These are phyloP conservation scores for Adansonia rubrostipa DNA, from an alignment of 441 rosid genomes.

Conservation along the genomic window DNA sequence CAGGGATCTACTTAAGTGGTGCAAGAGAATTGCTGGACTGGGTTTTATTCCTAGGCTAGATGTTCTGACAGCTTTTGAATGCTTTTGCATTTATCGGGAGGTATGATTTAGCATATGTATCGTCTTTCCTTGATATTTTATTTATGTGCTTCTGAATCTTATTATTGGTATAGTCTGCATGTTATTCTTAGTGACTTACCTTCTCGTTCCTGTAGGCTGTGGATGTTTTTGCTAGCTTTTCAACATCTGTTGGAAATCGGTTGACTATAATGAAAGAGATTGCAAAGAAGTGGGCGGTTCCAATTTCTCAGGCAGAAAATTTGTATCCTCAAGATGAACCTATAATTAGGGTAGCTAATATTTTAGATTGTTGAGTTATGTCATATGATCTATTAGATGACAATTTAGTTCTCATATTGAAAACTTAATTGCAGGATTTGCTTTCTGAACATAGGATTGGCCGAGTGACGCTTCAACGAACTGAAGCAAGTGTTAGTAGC, in stretches of 20 bases:
- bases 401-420: slow-evolving; percentile 37
- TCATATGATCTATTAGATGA: slow-evolving; percentile 1
- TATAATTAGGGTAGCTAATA: slow-evolving; percentile 70
- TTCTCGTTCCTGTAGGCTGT: slow-evolving; percentile 57
- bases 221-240: slow-evolving; percentile 83
- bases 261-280: slow-evolving; percentile 57
- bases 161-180: background rate
- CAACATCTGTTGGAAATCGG: slow-evolving; percentile 58
- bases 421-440: slow-evolving; percentile 56
- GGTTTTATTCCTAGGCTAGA: slow-evolving; percentile 33
- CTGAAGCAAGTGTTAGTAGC: slow-evolving; percentile 54
- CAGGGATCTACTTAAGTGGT: slow-evolving; percentile 99
- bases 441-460: slow-evolving; percentile 68
- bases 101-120: slow-evolving; percentile 39
- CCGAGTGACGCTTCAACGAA: slow-evolving; percentile 65
- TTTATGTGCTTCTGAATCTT: slow-evolving; percentile 5
- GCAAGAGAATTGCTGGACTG: slow-evolving; percentile 75
- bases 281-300: slow-evolving; percentile 71
- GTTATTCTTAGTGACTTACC: slow-evolving; percentile 21
- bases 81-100: slow-evolving; percentile 74
- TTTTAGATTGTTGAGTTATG: slow-evolving; percentile 28
- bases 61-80: slow-evolving; percentile 57
- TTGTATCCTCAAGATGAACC: slow-evolving; percentile 63
- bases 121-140: slow-evolving; percentile 19
- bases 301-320: slow-evolving; percentile 46